Evolutionary conservation across 108 stramenopile species (phyloP).

Genomic region (Skeletonema grethae): DNA sequence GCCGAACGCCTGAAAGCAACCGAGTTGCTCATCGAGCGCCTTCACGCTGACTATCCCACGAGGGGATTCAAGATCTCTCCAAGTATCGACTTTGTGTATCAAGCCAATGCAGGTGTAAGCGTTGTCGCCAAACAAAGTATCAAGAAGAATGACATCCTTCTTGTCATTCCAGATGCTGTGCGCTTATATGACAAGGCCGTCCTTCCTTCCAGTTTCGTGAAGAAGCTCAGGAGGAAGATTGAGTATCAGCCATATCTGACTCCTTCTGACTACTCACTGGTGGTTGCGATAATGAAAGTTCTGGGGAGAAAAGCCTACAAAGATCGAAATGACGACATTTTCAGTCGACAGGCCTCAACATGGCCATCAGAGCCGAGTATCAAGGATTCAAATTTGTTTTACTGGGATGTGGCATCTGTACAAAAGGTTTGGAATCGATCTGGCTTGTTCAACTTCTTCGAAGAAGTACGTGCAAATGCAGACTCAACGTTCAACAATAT

Average conservation of each 20-base stretch:
- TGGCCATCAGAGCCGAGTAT: background rate
- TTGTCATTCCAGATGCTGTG: background rate
- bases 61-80: background rate
- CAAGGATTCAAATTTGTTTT: background rate
- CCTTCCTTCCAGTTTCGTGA: background rate
- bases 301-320: background rate
- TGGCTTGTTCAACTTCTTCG: background rate
- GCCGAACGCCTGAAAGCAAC: background rate
- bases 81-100: background rate
- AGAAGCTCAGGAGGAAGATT: background rate
- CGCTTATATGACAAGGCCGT: background rate
- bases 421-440: background rate
- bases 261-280: background rate
- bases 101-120: background rate
- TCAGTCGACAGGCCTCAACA: background rate
- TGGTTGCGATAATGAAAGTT: background rate
- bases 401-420: background rate
- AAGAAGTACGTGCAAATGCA: background rate
- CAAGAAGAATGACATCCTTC: background rate
- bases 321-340: background rate
- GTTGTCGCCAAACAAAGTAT: background rate
- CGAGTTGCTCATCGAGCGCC: background rate
- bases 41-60: background rate
- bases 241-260: background rate
- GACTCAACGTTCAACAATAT: background rate